Percentiles rank a stretch among this genome's conserved stretches.
These are phyloP conservation scores for Oryza nivara DNA, from an alignment of 176 grass and related monocot species.

Conservation along the genomic window DNA sequence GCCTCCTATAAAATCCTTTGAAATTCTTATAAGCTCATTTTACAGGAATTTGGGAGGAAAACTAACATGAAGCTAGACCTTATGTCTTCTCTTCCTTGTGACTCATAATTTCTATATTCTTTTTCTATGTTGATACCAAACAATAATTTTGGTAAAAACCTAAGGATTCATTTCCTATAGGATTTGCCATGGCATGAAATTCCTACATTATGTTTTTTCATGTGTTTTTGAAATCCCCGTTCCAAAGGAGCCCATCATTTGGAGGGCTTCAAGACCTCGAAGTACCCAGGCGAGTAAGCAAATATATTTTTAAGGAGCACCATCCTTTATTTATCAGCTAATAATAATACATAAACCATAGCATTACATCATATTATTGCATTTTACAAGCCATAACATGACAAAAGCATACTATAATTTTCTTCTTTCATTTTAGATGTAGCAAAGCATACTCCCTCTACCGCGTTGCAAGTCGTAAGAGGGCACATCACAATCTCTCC, in stretches of 20 bases:
- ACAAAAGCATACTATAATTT: not conserved
- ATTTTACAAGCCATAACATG: not conserved
- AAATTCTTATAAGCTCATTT: too few species aligned
- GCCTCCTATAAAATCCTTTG: too few species aligned
- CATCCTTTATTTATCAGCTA: constrained; percentile 29
- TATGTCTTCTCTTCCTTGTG: too few species aligned
- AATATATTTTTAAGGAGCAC: constrained; percentile 11
- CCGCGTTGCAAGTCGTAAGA: not conserved
- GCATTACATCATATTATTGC: not conserved
- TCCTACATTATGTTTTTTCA: too few species aligned
- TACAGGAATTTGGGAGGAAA: too few species aligned
- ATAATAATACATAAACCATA: not conserved
- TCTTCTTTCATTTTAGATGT: not conserved
- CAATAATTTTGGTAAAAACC: too few species aligned
- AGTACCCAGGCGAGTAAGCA: not conserved
- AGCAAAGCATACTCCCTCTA: constrained; percentile 37
- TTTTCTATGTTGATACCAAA: too few species aligned
- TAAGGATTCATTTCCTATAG: too few species aligned
- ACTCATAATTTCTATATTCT: too few species aligned
- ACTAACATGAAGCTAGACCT: too few species aligned
- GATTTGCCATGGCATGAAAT: too few species aligned
- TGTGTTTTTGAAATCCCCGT: too few species aligned
- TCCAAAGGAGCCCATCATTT: not conserved
- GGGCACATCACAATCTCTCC: not conserved
- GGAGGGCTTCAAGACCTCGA: not conserved